Evolutionary conservation across 345 rosid genomes (phyloP), one percentile per base, ranked within the genome.

Genomic region (Sisymbrium altissimum): DNA sequence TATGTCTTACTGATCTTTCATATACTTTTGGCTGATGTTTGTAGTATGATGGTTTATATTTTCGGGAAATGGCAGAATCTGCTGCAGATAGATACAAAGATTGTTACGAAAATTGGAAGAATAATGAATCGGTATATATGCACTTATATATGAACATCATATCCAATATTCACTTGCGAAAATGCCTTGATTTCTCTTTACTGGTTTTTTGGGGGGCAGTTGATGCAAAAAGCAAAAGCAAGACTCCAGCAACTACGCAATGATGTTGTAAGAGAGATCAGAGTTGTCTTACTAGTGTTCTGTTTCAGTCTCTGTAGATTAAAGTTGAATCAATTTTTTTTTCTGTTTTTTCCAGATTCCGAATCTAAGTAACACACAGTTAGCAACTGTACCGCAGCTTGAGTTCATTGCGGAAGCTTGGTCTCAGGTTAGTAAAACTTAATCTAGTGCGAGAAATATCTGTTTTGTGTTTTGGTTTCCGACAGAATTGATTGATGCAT

Each of bases 321-420:
- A 39, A 44, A 18, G 4, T 40, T 33, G 50, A 68, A 38, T 17
- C 9, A 11, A 29, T 11, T 25, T 17, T 14, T 9, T 5, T 13
- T 5, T 46, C 11, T 46, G 6, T 53, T 48, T 64, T 62, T 70
- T 18, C 0, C 43, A 76, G 79, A 82, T 89, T 56, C 84, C 82
- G 67, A 61, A 78, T 69, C 86, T 88, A 29, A 85, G 93, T 77
- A 82, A 88, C 52, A 56, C 58, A 68, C 90, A 88, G 48, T 81
- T 89, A 81, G 81, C 79, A 41, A 89, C 88, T 0, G 83, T 77
- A 52, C 79, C 86, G 10, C 92, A 89, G 85, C 90, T 92, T 61
- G 77, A 92, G 79, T 89, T 89, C 80, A 88, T 92, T 66, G 59
- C 73, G 73, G 93, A 92, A 55, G 93, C 96, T 23, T 87, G 83